These are phyloP conservation scores for Amoeboaphelidium protococcarum DNA, from an alignment of 371 early-diverging fungal species.

Conservation along the genomic window DNA sequence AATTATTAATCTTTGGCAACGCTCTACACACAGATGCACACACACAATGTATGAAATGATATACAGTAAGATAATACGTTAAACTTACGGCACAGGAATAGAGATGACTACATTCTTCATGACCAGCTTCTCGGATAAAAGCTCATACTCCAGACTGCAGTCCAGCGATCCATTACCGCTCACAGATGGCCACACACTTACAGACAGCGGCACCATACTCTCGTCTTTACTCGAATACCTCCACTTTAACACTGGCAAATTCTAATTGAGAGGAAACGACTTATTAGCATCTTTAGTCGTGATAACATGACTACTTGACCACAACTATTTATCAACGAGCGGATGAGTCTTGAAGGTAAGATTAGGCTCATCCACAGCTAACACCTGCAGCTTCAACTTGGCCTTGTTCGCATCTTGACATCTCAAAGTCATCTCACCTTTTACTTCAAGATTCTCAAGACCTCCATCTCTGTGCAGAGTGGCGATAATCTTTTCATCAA, in stretches of 20 bases:
- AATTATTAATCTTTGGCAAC: conserved; percentile 39
- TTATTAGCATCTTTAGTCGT: conserved; percentile 46
- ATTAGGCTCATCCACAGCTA: conserved; percentile 21
- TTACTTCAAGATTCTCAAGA: conserved; percentile 62
- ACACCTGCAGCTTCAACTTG: conserved; percentile 25
- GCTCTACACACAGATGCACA: conserved; percentile 16
- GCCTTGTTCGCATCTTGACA: conserved; percentile 32
- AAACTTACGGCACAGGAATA: conserved; percentile 60
- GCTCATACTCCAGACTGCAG: conserved; percentile 81
- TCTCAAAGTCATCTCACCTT: conserved; percentile 56
- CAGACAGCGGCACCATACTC: conserved; percentile 47
- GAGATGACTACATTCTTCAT: conserved; percentile 59
- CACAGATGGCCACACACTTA: conserved; percentile 92
- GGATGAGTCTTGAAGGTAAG: conserved; percentile 85
- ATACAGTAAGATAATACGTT: neutral
- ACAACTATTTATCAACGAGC: conserved; percentile 76
- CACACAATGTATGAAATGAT: neutral
- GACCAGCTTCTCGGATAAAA: conserved; percentile 37
- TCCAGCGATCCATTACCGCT: conserved; percentile 57
- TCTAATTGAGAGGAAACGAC: conserved; percentile 62
- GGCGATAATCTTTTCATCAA: conserved; percentile 60
- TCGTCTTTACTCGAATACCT: conserved; percentile 51
- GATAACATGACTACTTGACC: conserved; percentile 34
- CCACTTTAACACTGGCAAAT: conserved; percentile 67
- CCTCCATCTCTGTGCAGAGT: conserved; percentile 74